Percentiles rank a stretch among this genome's conserved stretches.
These are phyloP conservation scores for Davidsoniella virescens DNA, from an alignment of 2,329 filamentous ascomycete genomes.

Conservation along the genomic window DNA sequence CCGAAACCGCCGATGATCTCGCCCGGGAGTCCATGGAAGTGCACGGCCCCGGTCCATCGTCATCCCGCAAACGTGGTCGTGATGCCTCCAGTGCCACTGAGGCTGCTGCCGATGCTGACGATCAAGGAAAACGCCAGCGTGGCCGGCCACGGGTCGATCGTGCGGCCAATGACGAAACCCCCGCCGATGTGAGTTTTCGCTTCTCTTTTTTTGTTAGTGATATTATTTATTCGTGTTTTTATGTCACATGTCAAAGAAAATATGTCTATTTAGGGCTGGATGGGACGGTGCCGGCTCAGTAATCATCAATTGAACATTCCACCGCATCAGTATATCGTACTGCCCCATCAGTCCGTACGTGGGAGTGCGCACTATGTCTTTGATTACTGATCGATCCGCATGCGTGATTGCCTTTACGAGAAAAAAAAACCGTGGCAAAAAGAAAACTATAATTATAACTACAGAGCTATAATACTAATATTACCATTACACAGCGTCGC, in stretches of 20 bases:
- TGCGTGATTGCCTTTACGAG: background rate
- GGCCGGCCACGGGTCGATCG: constrained; percentile 61
- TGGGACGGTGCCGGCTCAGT: no score
- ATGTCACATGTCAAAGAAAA: background rate
- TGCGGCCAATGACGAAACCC: constrained; percentile 49
- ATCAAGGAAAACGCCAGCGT: constrained; percentile 39
- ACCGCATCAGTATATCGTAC: no score
- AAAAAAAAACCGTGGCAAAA: constrained; percentile 1
- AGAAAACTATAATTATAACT: background rate
- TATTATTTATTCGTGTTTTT: constrained; percentile 3
- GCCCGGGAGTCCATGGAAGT: background rate
- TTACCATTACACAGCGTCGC: constrained; percentile 41
- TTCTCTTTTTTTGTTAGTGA: background rate
- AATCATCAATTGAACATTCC: no score
- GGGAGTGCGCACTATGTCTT: background rate
- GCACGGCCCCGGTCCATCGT: background rate
- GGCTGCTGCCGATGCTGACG: constrained; percentile 23
- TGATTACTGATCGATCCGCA: background rate
- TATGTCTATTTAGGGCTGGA: no score
- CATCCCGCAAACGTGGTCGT: background rate
- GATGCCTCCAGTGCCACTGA: background rate
- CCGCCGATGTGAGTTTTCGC: constrained; percentile 50
- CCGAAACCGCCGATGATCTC: no score
- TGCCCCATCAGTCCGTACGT: no score
- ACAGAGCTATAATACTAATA: constrained; percentile 1